Evolutionary conservation across 1,284 basidiomycete genomes (phyloP).

Genomic region (Trametes versicolor): DNA sequence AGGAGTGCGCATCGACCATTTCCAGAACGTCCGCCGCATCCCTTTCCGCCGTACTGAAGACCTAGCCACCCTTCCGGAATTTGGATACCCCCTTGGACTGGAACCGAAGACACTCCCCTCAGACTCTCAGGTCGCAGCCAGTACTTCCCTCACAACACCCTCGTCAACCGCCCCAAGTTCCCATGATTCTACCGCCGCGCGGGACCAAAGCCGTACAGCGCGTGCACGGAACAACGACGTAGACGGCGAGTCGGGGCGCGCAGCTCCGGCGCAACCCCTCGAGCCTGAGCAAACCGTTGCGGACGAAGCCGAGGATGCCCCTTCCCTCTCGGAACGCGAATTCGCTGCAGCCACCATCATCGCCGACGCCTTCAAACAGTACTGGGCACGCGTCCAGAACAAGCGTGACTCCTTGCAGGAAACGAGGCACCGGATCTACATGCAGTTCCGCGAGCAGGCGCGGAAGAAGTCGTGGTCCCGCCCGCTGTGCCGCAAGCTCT

Average conservation of each 20-base stretch:
- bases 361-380: conserved; percentile 44
- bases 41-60: conserved; percentile 45
- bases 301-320: not conserved
- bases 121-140: not conserved
- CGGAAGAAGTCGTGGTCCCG: conserved; percentile 44
- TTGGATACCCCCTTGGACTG: not conserved
- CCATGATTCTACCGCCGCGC: not conserved
- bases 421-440: conserved; percentile 15
- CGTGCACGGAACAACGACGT: not conserved
- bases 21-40: conserved; percentile 43
- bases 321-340: not conserved
- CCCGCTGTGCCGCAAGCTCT: conserved; percentile 52
- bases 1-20: conserved; percentile 13
- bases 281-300: not conserved
- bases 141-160: not conserved
- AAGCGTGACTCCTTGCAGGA: conserved; percentile 18
- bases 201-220: not conserved
- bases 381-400: conserved; percentile 30
- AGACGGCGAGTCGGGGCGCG: not conserved
- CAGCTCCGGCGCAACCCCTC: not conserved
- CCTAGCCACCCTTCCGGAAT: conserved; percentile 10
- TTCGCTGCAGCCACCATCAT: conserved; percentile 28
- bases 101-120: not conserved
- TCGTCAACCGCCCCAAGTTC: not conserved
- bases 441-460: conserved; percentile 45